Base-by-base conservation (phyloP, 2,329 filamentous ascomycete genomes). In the Laburnicola sp. region DNA sequence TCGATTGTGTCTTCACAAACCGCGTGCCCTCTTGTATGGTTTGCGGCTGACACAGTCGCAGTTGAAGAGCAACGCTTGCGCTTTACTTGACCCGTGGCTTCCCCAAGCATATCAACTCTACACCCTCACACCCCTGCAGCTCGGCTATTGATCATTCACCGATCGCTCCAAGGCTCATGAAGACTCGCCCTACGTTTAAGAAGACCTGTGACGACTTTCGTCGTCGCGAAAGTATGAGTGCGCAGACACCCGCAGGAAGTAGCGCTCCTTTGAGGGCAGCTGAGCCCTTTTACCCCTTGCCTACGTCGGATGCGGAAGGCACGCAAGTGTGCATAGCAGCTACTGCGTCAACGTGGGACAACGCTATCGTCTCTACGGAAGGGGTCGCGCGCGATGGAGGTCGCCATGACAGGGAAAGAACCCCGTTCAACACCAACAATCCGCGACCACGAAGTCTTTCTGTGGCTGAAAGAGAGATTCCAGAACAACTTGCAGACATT, bases 1-100 rank as follows among this genome's bases (percentile, higher is more conserved):
- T 64, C 60, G 64, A 65, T 68, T 72, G 68, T 68, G 67, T 69
- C 60, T 63, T 63, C 57, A 53, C 71, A 72, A 73, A 71, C 69
- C 51, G 58, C 59, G 39, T 59, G 61, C 46, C 45, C 31, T 51
- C 65, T 71, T 70, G 63, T 62, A 68, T 60, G 59, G 64, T 70
- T 67, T 71, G 63, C 60, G 52, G 65, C 70, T 74, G 60, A 74
- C 67, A 51, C 60, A 50, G 62, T 71, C 59, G 50, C 62, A 73
- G 70, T 64, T 59, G 53, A 59, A 63, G 57, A 63, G 58, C 60
- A 65, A 65, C 59, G 45, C 52, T 45, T 64, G 60, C 61, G 51
- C 60, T 62, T 62, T 53, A 58, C 57, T 56, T 66, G 57, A 58
- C 53, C 54, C 45, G 62, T 67, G 57, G 64, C 66, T 64, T 64